These are phyloP conservation scores for Aspergillus alliaceus DNA, from an alignment of 2,329 filamentous ascomycete genomes.

Conservation along the genomic window DNA sequence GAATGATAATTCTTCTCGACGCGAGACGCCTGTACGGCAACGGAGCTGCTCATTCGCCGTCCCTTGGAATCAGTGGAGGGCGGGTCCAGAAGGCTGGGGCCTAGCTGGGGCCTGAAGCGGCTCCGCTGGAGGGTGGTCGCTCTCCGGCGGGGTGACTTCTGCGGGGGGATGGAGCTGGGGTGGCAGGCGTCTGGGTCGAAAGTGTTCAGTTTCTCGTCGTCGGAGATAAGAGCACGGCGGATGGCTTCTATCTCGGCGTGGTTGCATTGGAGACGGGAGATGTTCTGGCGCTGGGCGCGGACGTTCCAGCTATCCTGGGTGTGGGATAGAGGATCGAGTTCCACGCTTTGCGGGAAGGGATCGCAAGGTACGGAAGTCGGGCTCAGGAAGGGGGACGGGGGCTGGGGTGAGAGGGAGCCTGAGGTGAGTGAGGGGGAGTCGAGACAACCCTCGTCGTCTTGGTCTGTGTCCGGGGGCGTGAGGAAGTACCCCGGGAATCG, in stretches of 20 bases:
- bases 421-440: conserved; percentile 62
- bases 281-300: conserved; percentile 39
- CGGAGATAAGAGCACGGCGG: conserved; percentile 32
- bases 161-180: conserved; percentile 38
- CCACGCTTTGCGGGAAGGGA: conserved; percentile 11
- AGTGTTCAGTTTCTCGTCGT: conserved; percentile 22
- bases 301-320: conserved; percentile 23
- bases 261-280: conserved; percentile 42
- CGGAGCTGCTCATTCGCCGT: conserved; percentile 31
- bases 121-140: conserved; percentile 29
- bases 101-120: conserved; percentile 26
- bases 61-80: conserved; percentile 7
- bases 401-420: conserved; percentile 40
- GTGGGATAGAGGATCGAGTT: not conserved
- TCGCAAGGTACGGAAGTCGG: conserved; percentile 32
- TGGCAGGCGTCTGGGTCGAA: conserved; percentile 33
- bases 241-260: conserved; percentile 37
- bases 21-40: conserved; percentile 26
- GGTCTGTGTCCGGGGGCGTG: conserved; percentile 40
- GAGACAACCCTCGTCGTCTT: conserved; percentile 36
- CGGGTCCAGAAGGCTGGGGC: not conserved
- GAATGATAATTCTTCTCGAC: conserved; percentile 35
- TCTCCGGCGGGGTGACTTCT: conserved; percentile 32
- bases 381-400: conserved; percentile 27
- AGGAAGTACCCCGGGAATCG: conserved; percentile 30